These are phyloP conservation scores for Umbilicus rupestris DNA, from an alignment of 164 flowering plant genomes.

Conservation along the genomic window DNA sequence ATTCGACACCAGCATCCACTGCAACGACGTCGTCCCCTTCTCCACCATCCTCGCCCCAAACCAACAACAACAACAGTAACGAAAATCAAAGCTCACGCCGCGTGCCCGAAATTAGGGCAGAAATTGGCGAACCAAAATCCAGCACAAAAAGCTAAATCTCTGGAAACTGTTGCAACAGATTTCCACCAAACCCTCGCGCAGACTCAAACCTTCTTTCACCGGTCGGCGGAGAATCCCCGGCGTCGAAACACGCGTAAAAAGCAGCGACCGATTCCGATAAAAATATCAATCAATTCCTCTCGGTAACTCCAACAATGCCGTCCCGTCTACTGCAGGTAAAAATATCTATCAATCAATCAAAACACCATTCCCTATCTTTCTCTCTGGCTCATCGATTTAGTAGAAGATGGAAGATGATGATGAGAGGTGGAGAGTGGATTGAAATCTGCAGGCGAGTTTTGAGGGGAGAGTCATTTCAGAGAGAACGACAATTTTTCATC, in stretches of 20 bases:
- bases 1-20: constrained; percentile 23
- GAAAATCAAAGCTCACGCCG: background rate
- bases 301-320: no score
- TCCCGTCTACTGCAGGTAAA: no score
- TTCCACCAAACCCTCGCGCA: background rate
- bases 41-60: constrained; percentile 38
- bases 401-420: background rate
- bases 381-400: background rate
- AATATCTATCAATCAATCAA: background rate
- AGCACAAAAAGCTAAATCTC: background rate
- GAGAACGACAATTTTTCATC: background rate
- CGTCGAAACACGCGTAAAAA: background rate
- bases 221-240: background rate
- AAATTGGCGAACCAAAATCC: no score
- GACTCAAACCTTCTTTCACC: background rate
- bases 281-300: no score
- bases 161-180: no score
- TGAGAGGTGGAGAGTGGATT: background rate
- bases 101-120: no score
- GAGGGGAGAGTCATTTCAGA: background rate
- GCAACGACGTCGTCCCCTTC: constrained; percentile 22
- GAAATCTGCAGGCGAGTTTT: background rate
- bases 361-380: background rate
- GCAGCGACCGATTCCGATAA: background rate
- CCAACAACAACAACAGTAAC: background rate